Conservation (phyloP, 2,329 filamentous ascomycete genomes). For the Phoma sp. region DNA sequence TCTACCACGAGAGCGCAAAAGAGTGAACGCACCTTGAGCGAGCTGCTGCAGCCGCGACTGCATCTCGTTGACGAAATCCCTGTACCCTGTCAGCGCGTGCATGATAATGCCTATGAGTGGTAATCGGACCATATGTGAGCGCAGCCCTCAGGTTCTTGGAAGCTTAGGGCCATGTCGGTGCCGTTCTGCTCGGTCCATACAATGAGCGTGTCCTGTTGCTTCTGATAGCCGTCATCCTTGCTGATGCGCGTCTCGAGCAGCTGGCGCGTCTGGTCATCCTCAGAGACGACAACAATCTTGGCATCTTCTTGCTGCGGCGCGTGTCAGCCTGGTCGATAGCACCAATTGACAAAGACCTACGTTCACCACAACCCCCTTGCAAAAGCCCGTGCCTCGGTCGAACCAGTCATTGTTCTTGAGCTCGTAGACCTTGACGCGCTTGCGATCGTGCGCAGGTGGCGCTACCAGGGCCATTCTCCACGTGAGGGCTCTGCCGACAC, state of each 20-base stretch:
- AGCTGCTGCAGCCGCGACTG: conserved; percentile 75
- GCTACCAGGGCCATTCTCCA: conserved; percentile 49
- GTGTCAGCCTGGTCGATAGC: conserved; percentile 46
- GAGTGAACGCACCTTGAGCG: conserved; percentile 61
- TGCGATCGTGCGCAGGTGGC: conserved; percentile 57
- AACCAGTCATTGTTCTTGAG: conserved; percentile 99
- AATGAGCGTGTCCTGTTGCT: conserved; percentile 98
- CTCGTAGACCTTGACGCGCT: conserved; percentile 97
- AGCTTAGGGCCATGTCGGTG: conserved; percentile 96
- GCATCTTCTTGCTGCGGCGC: conserved; percentile 75
- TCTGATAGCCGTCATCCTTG: conserved; percentile 96
- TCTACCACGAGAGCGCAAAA: conserved; percentile 6
- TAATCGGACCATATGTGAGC: conserved; percentile 79
- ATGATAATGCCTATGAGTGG: neutral
- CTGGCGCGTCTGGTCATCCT: conserved; percentile 83
- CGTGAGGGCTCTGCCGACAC: conserved; percentile 35
- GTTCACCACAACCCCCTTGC: conserved; percentile 75
- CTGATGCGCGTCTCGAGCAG: conserved; percentile 88
- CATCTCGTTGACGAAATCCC: conserved; percentile 89
- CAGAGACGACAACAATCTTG: conserved; percentile 87
- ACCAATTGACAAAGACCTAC: conserved; percentile 58
- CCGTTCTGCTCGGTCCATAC: conserved; percentile 95
- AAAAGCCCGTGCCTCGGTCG: conserved; percentile 95
- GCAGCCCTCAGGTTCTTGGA: conserved; percentile 96
- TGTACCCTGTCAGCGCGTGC: conserved; percentile 48